phyloP scores from a whole-genome alignment of 495 filamentous ascomycete species.

The Podospora bellae-mahoneyi region DNA sequence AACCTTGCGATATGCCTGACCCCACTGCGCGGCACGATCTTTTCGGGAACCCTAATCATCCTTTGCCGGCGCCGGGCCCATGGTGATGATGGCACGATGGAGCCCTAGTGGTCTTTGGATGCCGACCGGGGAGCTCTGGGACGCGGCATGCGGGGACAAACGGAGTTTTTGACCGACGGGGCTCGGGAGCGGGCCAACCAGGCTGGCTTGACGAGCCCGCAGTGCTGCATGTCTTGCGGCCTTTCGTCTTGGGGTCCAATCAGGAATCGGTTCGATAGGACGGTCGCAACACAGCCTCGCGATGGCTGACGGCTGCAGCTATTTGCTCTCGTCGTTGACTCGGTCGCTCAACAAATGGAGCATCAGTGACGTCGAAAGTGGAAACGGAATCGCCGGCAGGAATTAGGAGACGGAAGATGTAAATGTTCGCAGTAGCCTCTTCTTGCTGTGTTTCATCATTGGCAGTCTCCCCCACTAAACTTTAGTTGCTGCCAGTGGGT shows the following conservation, averaged over 20 bases:
- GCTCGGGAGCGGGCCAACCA: background rate
- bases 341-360: conserved; percentile 5
- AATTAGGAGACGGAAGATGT: background rate
- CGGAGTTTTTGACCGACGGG: background rate
- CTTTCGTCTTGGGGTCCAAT: conserved; percentile 13
- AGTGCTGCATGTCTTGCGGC: conserved; percentile 10
- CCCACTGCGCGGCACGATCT: background rate
- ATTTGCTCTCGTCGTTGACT: conserved; percentile 7
- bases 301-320: conserved; percentile 7
- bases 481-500: background rate
- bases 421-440: background rate
- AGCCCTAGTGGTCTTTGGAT: background rate
- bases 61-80: background rate
- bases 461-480: background rate
- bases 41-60: background rate
- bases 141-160: background rate
- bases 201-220: background rate
- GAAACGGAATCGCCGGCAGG: background rate
- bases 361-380: background rate
- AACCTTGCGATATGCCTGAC: background rate
- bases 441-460: background rate
- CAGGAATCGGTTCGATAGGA: background rate
- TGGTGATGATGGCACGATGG: background rate
- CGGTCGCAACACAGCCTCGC: conserved; percentile 19
- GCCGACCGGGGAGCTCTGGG: background rate